phyloP scores from a whole-genome alignment of 192 early-diverging fungal genomes.

The Chytriomyces sp. region DNA sequence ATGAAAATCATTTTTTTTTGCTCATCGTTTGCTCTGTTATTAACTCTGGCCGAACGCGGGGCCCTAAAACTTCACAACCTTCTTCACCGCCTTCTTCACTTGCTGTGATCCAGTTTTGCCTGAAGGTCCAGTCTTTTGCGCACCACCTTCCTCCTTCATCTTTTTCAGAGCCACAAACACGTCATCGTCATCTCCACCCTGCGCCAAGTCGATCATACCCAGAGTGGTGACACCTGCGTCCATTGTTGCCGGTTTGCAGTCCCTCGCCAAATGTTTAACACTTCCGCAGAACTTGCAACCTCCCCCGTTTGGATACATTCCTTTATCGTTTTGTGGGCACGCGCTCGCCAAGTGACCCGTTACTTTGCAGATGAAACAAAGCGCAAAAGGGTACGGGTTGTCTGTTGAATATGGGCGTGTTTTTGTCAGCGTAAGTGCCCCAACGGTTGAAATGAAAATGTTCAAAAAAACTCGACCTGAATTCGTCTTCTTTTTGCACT shows the following conservation, averaged over 20 bases:
- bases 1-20: too few relatives aligned
- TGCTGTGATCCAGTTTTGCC: too few relatives aligned
- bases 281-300: slow-evolving; percentile 87
- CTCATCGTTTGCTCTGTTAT: too few relatives aligned
- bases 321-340: slow-evolving; percentile 88
- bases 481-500: slow-evolving; percentile 66
- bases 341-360: slow-evolving; percentile 80
- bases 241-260: slow-evolving; percentile 76
- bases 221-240: slow-evolving; percentile 57
- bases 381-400: slow-evolving; percentile 72
- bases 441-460: slow-evolving; percentile 2
- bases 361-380: slow-evolving; percentile 86
- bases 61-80: slow-evolving; percentile 21
- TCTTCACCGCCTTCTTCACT: slow-evolving; percentile 16
- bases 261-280: slow-evolving; percentile 80
- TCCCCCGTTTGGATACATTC: slow-evolving; percentile 90
- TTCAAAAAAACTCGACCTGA: slow-evolving; percentile 38
- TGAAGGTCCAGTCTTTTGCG: background rate
- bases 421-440: background rate
- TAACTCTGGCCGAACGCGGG: too few relatives aligned
- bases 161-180: slow-evolving; percentile 57
- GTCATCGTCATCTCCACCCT: slow-evolving; percentile 96
- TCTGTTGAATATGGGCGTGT: slow-evolving; percentile 13
- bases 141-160: slow-evolving; percentile 1
- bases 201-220: slow-evolving; percentile 78